A percentile compares a stretch with the other conserved stretches of the same genome.
Evolutionary conservation across 169 alveolate species (phyloP).

Genomic region (Plasmodium reichenowi): DNA sequence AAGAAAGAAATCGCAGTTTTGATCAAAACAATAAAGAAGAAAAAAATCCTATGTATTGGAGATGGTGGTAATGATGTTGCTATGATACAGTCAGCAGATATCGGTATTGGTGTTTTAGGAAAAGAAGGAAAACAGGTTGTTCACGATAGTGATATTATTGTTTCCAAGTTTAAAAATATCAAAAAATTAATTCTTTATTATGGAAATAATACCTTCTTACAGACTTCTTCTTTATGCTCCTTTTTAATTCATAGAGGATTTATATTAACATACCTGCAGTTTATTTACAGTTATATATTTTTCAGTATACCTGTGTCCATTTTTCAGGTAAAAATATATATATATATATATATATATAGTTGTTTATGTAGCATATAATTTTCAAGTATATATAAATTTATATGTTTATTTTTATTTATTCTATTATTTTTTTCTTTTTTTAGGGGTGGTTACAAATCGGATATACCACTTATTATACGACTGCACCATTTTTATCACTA

Average conservation of each 20-base stretch:
- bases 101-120: conserved; percentile 97
- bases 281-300: conserved; percentile 92
- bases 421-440: background rate
- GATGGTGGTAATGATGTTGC: conserved; percentile 99
- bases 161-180: conserved; percentile 94
- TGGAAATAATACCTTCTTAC: conserved; percentile 96
- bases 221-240: conserved; percentile 94
- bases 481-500: conserved; percentile 95
- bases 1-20: conserved; percentile 95
- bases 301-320: conserved; percentile 96
- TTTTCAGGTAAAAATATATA: conserved; percentile 84
- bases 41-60: conserved; percentile 96
- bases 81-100: conserved; percentile 96
- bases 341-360: background rate
- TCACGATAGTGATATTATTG: conserved; percentile 96
- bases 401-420: background rate
- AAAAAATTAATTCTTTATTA: conserved; percentile 96
- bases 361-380: background rate
- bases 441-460: conserved; percentile 98
- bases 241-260: conserved; percentile 98
- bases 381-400: background rate
- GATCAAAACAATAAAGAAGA: conserved; percentile 80
- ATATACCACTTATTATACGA: conserved; percentile 97
- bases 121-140: conserved; percentile 98
- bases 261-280: conserved; percentile 95